Evolutionary conservation across 108 stramenopile genomes (phyloP).

Genomic region (Pseudonitzschia pungens): DNA sequence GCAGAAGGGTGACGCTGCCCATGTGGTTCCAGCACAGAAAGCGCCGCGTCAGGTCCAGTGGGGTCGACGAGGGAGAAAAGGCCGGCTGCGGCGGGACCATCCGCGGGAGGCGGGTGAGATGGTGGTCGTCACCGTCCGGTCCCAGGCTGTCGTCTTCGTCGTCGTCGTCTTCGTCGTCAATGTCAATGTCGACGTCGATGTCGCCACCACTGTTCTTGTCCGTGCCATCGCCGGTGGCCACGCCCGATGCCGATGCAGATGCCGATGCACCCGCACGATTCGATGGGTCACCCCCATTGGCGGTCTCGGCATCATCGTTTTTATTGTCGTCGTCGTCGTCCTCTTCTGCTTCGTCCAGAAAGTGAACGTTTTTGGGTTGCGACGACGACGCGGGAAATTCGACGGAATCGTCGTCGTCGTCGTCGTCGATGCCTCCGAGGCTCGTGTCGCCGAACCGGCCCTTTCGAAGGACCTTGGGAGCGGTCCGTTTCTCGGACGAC

Average conservation of each 20-base stretch:
- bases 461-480: conserved; percentile 2
- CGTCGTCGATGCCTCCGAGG: neutral
- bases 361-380: conserved; percentile 19
- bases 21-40: conserved; percentile 89
- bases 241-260: conserved; percentile 21
- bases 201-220: conserved; percentile 6
- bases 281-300: neutral
- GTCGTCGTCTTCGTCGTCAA: neutral
- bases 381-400: conserved; percentile 6
- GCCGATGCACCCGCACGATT: too few species aligned
- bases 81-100: conserved; percentile 54
- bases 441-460: neutral
- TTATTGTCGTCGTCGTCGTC: too few species aligned
- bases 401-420: conserved; percentile 45
- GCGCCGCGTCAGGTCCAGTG: conserved; percentile 62
- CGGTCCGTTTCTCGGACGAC: conserved; percentile 5
- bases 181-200: too few species aligned
- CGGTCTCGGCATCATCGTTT: neutral
- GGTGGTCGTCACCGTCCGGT: too few species aligned
- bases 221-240: too few species aligned
- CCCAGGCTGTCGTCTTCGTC: neutral
- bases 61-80: conserved; percentile 79
- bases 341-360: conserved; percentile 17
- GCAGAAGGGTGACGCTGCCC: conserved; percentile 58
- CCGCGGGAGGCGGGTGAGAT: neutral